phyloP scores from a whole-genome alignment of 352 stramenopile species.

The Globisporangium takayamanum region DNA sequence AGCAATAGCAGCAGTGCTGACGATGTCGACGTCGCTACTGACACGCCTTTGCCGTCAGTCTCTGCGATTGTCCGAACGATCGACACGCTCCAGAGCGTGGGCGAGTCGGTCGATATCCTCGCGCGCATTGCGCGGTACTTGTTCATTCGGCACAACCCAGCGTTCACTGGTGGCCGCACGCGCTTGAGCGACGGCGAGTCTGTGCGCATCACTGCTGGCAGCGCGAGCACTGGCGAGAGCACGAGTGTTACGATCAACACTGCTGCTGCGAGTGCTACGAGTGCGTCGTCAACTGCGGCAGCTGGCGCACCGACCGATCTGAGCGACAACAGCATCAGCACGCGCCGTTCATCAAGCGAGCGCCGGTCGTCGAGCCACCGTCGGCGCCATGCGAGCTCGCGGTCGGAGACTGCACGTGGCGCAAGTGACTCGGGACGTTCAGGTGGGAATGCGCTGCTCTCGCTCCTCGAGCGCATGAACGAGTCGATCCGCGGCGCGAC shows the following conservation, averaged over 20 bases:
- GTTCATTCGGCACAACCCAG: conserved; percentile 35
- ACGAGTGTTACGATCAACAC: neutral
- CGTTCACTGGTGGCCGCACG: conserved; percentile 2
- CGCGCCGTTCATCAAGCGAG: neutral
- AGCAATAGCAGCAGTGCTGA: neutral
- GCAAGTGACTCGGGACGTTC: neutral
- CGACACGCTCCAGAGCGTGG: conserved; percentile 47
- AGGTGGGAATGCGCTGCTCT: conserved; percentile 10
- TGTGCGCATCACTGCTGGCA: neutral
- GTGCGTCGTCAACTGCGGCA: neutral
- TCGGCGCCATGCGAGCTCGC: conserved; percentile 5
- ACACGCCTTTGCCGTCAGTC: conserved; percentile 7
- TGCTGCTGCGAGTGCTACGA: neutral
- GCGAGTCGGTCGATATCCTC: conserved; percentile 43
- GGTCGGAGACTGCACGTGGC: neutral
- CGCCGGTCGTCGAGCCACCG: conserved; percentile 12
- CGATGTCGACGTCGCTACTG: neutral
- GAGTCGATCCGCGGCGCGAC: conserved; percentile 17
- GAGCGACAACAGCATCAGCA: conserved; percentile 1
- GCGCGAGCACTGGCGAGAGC: neutral
- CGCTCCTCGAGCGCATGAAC: conserved; percentile 19
- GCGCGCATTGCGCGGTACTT: conserved; percentile 40
- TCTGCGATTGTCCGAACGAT: conserved; percentile 32
- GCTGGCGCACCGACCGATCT: neutral
- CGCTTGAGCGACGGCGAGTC: conserved; percentile 8